Evolutionary conservation across 2,329 filamentous ascomycete species (phyloP).

Genomic region (Lasiodiplodia sp.): DNA sequence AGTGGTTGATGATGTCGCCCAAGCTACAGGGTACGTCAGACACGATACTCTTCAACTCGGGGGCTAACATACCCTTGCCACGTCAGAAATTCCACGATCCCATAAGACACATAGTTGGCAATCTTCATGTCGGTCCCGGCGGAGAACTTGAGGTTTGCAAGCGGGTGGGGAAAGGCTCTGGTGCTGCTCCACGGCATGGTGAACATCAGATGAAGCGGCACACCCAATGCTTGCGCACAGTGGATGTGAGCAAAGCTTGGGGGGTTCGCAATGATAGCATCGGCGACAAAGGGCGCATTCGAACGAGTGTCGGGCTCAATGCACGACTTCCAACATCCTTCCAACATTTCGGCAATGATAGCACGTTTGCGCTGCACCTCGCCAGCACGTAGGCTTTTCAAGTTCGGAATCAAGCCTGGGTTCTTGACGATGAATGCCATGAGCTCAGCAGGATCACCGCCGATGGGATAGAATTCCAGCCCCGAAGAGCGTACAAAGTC

Average conservation of each 20-base stretch:
- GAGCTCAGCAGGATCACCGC: conserved; percentile 61
- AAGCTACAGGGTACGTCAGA: conserved; percentile 37
- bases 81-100: conserved; percentile 57
- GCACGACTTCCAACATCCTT: conserved; percentile 44
- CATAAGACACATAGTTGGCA: conserved; percentile 56
- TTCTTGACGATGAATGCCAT: conserved; percentile 80
- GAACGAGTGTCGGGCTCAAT: conserved; percentile 24
- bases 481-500: conserved; percentile 61
- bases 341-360: conserved; percentile 41
- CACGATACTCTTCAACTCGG: not conserved
- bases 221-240: conserved; percentile 33
- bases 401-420: conserved; percentile 64
- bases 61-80: conserved; percentile 55
- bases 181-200: conserved; percentile 60
- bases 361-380: conserved; percentile 38
- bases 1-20: conserved; percentile 57
- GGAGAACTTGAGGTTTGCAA: conserved; percentile 55
- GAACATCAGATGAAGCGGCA: conserved; percentile 37
- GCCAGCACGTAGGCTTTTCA: conserved; percentile 39
- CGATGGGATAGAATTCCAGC: conserved; percentile 65
- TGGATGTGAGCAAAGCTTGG: conserved; percentile 35
- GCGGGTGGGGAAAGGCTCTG: conserved; percentile 56
- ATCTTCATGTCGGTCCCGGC: conserved; percentile 41
- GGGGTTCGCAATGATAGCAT: conserved; percentile 35
- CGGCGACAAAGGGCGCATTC: conserved; percentile 31